Percentiles rank a stretch among this genome's conserved stretches.
Conservation (phyloP, 192 early-diverging fungal species). For the Coemansia sp. region DNA sequence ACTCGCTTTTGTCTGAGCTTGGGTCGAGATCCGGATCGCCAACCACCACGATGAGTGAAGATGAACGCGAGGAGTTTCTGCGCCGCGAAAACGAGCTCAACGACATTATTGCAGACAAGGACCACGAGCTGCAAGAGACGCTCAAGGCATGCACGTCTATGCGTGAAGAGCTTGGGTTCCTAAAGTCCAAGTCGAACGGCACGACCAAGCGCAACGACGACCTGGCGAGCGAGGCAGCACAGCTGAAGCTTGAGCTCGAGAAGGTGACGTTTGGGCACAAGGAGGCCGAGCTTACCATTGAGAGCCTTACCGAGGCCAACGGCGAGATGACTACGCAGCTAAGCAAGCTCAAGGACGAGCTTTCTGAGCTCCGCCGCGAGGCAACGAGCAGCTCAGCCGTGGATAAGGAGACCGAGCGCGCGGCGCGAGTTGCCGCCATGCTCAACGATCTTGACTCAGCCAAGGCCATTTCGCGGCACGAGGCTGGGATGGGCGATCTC, state of each 20-base stretch:
- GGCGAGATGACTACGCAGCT: constrained; percentile 72
- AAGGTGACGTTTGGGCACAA: constrained; percentile 87
- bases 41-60: constrained; percentile 71
- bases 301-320: constrained; percentile 85
- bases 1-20: constrained; percentile 50
- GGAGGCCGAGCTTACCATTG: constrained; percentile 86
- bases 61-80: constrained; percentile 94
- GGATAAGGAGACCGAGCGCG: constrained; percentile 62
- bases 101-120: constrained; percentile 91
- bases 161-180: constrained; percentile 71
- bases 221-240: constrained; percentile 66
- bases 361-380: constrained; percentile 57
- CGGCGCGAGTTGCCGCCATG: constrained; percentile 52
- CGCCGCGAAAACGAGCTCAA: constrained; percentile 93
- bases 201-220: constrained; percentile 70
- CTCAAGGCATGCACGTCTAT: constrained; percentile 61
- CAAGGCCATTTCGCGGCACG: constrained; percentile 52
- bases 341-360: constrained; percentile 69
- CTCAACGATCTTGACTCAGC: constrained; percentile 46
- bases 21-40: constrained; percentile 66
- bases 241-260: constrained; percentile 82
- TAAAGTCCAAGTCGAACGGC: constrained; percentile 64
- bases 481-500: constrained; percentile 52
- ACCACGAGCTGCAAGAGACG: constrained; percentile 70
- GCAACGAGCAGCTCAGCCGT: constrained; percentile 8